Conservation (phyloP, 192 early-diverging fungal species). For the Podila epigama region DNA sequence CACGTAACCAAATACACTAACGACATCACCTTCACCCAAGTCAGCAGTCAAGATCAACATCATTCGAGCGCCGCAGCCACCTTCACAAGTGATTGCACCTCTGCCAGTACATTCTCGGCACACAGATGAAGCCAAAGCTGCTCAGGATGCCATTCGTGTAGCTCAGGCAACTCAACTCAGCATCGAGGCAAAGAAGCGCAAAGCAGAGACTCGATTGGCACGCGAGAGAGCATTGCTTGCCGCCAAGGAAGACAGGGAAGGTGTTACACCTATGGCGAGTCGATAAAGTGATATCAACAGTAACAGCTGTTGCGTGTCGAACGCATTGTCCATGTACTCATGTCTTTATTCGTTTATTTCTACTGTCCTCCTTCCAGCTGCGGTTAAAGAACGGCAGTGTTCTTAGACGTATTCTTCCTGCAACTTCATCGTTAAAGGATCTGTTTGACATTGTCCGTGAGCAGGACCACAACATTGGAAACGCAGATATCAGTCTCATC, state of each 20-base stretch:
- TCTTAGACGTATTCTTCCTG: conserved; percentile 13
- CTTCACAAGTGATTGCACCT: background rate
- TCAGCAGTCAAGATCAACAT: conserved; percentile 43
- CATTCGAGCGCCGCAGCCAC: background rate
- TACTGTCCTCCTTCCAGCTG: conserved; percentile 1
- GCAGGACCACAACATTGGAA: conserved; percentile 32
- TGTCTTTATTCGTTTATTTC: background rate
- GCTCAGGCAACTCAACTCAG: conserved; percentile 20
- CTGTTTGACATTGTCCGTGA: conserved; percentile 30
- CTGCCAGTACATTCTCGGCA: conserved; percentile 26
- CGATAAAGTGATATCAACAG: no score
- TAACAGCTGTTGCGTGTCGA: no score
- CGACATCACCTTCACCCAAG: background rate
- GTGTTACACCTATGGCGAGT: no score
- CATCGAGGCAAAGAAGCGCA: conserved; percentile 19
- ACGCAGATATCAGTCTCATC: conserved; percentile 36
- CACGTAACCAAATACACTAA: background rate
- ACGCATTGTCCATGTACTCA: background rate
- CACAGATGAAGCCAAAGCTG: conserved; percentile 16
- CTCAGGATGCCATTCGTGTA: conserved; percentile 16
- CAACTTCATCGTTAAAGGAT: conserved; percentile 14
- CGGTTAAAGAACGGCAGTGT: conserved; percentile 34
- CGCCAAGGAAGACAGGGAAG: conserved; percentile 36
- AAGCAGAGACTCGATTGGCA: conserved; percentile 18
- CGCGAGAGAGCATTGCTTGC: conserved; percentile 30